These are phyloP conservation scores for Kodamaea laetipori DNA, from an alignment of 805 yeast species.

Conservation along the genomic window DNA sequence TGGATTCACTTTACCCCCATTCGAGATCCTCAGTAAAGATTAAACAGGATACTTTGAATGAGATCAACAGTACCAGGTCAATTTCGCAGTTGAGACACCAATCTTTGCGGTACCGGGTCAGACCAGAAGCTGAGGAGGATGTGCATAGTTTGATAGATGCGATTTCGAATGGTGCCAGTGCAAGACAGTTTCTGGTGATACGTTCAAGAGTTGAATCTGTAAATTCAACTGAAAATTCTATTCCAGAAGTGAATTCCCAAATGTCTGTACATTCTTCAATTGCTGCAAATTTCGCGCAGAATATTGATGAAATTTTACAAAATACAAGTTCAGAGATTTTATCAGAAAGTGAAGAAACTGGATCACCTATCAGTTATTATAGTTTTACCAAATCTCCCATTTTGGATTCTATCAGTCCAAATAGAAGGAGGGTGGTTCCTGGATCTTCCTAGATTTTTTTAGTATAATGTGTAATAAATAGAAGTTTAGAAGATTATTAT, in stretches of 20 bases:
- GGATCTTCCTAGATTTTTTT: no score
- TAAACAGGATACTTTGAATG: conserved; percentile 7
- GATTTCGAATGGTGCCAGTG: conserved; percentile 6
- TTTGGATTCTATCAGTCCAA: background rate
- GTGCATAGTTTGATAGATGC: conserved; percentile 8
- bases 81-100: conserved; percentile 8
- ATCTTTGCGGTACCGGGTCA: conserved; percentile 1
- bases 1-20: conserved; percentile 8
- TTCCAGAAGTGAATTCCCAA: no score
- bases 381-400: conserved; percentile 7
- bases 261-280: no score
- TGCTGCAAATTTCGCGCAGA: background rate
- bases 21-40: background rate
- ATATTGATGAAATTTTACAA: conserved; percentile 7
- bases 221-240: no score
- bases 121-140: background rate
- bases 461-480: no score
- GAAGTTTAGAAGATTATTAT: no score
- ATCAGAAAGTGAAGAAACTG: background rate
- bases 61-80: conserved; percentile 7
- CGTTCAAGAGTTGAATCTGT: no score
- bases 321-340: background rate
- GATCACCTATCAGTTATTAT: conserved; percentile 5
- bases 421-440: no score
- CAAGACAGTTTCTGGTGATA: background rate